Evolutionary conservation across 2,329 filamentous ascomycete species (phyloP).

Genomic region (Xenoacremonium recifei): DNA sequence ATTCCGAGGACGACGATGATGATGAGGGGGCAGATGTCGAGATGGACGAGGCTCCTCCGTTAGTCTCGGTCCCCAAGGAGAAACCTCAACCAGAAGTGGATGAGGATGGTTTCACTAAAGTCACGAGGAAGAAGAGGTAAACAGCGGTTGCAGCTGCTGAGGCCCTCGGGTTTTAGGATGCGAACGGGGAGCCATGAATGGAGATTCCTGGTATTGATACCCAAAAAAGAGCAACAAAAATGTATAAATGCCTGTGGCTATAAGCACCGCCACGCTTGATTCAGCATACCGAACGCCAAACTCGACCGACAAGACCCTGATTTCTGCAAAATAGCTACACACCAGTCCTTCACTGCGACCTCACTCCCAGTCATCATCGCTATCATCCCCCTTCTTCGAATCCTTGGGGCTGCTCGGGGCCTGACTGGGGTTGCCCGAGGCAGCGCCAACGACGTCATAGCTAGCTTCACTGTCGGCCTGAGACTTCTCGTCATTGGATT

Average conservation of each 20-base stretch:
- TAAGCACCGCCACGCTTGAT: constrained; percentile 16
- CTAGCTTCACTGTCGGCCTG: constrained; percentile 92
- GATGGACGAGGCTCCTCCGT: constrained; percentile 67
- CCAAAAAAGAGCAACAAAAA: constrained; percentile 20
- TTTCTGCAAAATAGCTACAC: constrained; percentile 12
- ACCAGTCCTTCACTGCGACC: constrained; percentile 5
- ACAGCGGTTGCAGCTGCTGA: constrained; percentile 1
- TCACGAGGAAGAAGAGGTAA: constrained; percentile 66
- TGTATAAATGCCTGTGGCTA: constrained; percentile 16
- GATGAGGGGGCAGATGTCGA: constrained; percentile 58
- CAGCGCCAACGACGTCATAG: constrained; percentile 86
- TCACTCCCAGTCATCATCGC: constrained; percentile 71
- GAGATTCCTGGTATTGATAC: constrained; percentile 24
- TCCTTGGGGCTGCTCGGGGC: constrained; percentile 68
- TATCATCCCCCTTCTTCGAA: constrained; percentile 47
- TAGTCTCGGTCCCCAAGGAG: constrained; percentile 58
- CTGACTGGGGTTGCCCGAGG: constrained; percentile 74
- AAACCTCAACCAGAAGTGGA: constrained; percentile 70
- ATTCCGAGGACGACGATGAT: constrained; percentile 54
- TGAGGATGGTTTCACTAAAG: constrained; percentile 79
- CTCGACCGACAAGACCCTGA: constrained; percentile 21
- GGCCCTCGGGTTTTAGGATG: not conserved
- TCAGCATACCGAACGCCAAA: constrained; percentile 33
- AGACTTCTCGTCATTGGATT: constrained; percentile 84
- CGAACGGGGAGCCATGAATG: constrained; percentile 11